Conservation (phyloP, 129 eudicot species). For the Logfia minima region DNA sequence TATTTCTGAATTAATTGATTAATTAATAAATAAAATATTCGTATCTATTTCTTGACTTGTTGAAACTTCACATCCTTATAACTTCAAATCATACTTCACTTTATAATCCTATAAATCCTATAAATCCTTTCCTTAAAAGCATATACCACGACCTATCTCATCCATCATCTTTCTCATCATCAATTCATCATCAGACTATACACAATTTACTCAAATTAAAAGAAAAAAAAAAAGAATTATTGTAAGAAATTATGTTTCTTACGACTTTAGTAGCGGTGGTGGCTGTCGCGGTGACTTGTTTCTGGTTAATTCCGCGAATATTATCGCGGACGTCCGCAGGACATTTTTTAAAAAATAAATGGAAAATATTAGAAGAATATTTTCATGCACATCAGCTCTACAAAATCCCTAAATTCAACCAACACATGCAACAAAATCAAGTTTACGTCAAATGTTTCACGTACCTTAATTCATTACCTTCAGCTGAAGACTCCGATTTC, state of each 20-base stretch:
- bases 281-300: conserved; percentile 12
- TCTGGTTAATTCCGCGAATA: conserved; percentile 39
- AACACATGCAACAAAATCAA: conserved; percentile 78
- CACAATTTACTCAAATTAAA: background rate
- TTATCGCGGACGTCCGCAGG: conserved; percentile 39
- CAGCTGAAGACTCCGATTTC: conserved; percentile 69
- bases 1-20: background rate
- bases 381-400: conserved; percentile 68
- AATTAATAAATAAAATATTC: background rate
- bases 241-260: conserved; percentile 30
- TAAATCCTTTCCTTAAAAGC: conserved; percentile 21
- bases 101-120: conserved; percentile 30
- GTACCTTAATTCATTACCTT: conserved; percentile 67
- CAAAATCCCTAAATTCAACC: conserved; percentile 84
- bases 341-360: conserved; percentile 41
- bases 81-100: background rate
- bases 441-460: conserved; percentile 53
- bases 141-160: conserved; percentile 1
- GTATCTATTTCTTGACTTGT: conserved; percentile 17
- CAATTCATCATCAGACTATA: background rate
- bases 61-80: background rate
- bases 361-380: conserved; percentile 46
- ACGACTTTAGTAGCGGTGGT: conserved; percentile 24
- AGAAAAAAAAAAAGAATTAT: background rate
- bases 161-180: background rate